Evolutionary conservation across 768 basidiomycete genomes (phyloP).

Genomic region (Daedaleopsis sinensis): DNA sequence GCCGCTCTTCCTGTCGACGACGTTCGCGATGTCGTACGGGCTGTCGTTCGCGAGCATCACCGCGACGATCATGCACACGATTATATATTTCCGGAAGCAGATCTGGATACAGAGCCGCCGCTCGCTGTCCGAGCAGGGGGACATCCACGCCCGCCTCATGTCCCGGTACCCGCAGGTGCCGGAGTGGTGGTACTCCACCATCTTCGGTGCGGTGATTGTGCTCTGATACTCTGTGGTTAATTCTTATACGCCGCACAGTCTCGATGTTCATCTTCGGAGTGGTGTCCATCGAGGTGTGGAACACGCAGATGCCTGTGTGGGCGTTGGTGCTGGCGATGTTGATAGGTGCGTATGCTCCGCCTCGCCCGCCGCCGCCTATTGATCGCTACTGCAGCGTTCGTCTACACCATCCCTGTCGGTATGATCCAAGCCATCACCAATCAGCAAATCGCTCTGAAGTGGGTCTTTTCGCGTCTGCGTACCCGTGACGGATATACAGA

Average conservation of each 20-base stretch:
- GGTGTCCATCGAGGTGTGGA: conserved; percentile 73
- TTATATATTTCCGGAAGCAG: conserved; percentile 77
- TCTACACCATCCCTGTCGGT: conserved; percentile 55
- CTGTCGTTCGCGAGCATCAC: conserved; percentile 85
- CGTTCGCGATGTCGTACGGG: conserved; percentile 80
- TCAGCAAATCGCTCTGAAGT: conserved; percentile 72
- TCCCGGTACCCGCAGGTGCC: conserved; percentile 74
- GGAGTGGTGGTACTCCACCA: conserved; percentile 80
- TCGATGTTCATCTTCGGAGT: conserved; percentile 70
- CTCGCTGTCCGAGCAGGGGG: conserved; percentile 77
- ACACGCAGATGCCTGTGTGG: conserved; percentile 73
- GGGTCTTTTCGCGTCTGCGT: neutral
- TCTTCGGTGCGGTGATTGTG: conserved; percentile 46
- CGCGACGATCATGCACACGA: conserved; percentile 70
- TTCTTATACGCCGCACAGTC: conserved; percentile 32
- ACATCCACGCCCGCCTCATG: conserved; percentile 87
- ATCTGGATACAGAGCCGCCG: conserved; percentile 73
- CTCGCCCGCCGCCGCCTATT: neutral
- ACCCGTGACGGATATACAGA: neutral
- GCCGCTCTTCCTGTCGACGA: conserved; percentile 52
- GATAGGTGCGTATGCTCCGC: conserved; percentile 38
- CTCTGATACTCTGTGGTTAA: neutral
- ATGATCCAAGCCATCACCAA: conserved; percentile 77
- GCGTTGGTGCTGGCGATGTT: conserved; percentile 75
- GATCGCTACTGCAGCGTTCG: conserved; percentile 29